Evolutionary conservation across 1,139 yeast genomes (phyloP).

Genomic region (Saccharomycopsis crataegensis): DNA sequence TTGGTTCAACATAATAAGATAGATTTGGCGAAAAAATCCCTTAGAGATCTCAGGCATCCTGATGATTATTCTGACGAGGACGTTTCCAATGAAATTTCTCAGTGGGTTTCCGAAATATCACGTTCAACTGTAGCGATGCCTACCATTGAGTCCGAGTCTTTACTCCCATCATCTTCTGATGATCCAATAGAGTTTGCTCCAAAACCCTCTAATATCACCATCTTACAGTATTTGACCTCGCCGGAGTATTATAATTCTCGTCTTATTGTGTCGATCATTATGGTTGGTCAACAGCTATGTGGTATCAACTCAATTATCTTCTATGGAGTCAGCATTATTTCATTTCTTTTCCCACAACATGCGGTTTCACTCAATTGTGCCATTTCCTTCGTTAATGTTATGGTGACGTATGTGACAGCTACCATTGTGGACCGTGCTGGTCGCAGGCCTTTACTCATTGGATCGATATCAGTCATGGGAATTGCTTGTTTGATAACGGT

Average conservation of each 20-base stretch:
- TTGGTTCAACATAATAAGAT: constrained; percentile 34
- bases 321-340: constrained; percentile 81
- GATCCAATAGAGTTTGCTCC: too few relatives aligned
- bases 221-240: constrained; percentile 39
- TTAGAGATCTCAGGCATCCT: constrained; percentile 20
- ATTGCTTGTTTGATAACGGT: constrained; percentile 57
- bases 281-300: constrained; percentile 85
- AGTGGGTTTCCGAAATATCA: constrained; percentile 14
- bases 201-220: background rate
- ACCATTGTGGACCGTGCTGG: constrained; percentile 68
- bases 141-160: too few relatives aligned
- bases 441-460: constrained; percentile 60
- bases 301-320: constrained; percentile 90
- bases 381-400: constrained; percentile 65
- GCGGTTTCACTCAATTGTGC: constrained; percentile 67
- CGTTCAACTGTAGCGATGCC: too few relatives aligned
- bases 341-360: constrained; percentile 58
- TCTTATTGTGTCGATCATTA: constrained; percentile 60
- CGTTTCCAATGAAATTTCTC: constrained; percentile 8
- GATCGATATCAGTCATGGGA: constrained; percentile 68
- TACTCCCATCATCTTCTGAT: too few relatives aligned
- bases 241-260: constrained; percentile 51
- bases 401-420: constrained; percentile 67
- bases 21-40: constrained; percentile 31
- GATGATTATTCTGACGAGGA: constrained; percentile 25